Evolutionary conservation across 495 filamentous ascomycete species (phyloP).

Genomic region (Lichenothelia convexa): DNA sequence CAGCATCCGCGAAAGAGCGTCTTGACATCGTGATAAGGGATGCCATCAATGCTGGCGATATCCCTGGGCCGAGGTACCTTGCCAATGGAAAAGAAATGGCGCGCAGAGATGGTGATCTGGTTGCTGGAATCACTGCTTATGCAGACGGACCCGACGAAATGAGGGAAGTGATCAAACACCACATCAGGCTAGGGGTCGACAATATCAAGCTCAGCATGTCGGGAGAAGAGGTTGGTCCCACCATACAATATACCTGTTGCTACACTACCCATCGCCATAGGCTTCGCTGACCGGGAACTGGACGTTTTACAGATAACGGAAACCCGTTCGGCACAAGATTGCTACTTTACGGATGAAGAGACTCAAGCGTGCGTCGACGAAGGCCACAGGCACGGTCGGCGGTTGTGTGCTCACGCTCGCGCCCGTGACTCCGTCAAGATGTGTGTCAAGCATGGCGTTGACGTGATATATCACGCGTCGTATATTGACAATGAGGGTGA

Average conservation of each 20-base stretch:
- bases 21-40: conserved; percentile 33
- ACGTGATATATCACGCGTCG: conserved; percentile 34
- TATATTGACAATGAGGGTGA: conserved; percentile 29
- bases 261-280: background rate
- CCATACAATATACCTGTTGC: background rate
- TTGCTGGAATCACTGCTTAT: conserved; percentile 29
- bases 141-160: conserved; percentile 30
- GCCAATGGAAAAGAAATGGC: conserved; percentile 34
- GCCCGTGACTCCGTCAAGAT: conserved; percentile 30
- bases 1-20: conserved; percentile 31
- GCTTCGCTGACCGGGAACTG: background rate
- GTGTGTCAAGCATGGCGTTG: conserved; percentile 28
- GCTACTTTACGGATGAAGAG: conserved; percentile 30
- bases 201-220: conserved; percentile 36
- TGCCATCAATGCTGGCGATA: conserved; percentile 34
- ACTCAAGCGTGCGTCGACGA: conserved; percentile 34
- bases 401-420: conserved; percentile 33
- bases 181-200: conserved; percentile 29
- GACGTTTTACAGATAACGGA: conserved; percentile 17
- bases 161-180: conserved; percentile 26
- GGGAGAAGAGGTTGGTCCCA: conserved; percentile 20
- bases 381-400: conserved; percentile 24
- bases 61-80: conserved; percentile 32
- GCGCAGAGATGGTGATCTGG: conserved; percentile 25
- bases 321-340: conserved; percentile 26